phyloP scores from a whole-genome alignment of 1,284 basidiomycete species.

The Lentinula novae-zelandiae region DNA sequence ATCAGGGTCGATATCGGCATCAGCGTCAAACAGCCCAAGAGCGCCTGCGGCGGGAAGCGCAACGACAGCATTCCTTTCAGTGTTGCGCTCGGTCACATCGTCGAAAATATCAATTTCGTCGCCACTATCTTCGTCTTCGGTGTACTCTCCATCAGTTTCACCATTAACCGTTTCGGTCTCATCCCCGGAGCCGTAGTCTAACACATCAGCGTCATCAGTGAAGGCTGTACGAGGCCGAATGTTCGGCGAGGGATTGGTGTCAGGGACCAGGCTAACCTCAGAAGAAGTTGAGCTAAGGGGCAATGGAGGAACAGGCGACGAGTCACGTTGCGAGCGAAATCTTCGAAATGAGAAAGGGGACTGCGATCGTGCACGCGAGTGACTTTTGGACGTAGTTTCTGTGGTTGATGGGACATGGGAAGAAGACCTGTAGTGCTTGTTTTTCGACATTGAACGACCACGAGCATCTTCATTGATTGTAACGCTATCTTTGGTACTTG shows the following conservation, averaged over 20 bases:
- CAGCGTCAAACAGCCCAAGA: slow-evolving; percentile 36
- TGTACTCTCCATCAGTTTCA: slow-evolving; percentile 40
- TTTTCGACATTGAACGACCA: slow-evolving; percentile 47
- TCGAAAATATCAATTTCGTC: slow-evolving; percentile 61
- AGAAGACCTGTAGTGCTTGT: slow-evolving; percentile 46
- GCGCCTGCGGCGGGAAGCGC: slow-evolving; percentile 29
- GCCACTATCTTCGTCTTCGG: slow-evolving; percentile 48
- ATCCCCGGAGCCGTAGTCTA: slow-evolving; percentile 49
- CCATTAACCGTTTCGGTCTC: slow-evolving; percentile 47
- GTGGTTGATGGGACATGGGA: slow-evolving; percentile 35
- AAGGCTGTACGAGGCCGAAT: slow-evolving; percentile 48
- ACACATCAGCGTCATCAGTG: slow-evolving; percentile 39
- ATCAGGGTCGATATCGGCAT: slow-evolving; percentile 62
- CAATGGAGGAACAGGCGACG: slow-evolving; percentile 70
- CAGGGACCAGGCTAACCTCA: slow-evolving; percentile 51
- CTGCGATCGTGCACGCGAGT: slow-evolving; percentile 59
- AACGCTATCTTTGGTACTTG: slow-evolving; percentile 40
- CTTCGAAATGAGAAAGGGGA: slow-evolving; percentile 70
- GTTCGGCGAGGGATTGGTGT: slow-evolving; percentile 31
- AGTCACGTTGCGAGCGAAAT: slow-evolving; percentile 49
- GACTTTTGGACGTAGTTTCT: slow-evolving; percentile 32
- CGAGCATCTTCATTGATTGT: slow-evolving; percentile 40
- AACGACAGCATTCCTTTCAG: slow-evolving; percentile 71
- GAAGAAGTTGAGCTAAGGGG: slow-evolving; percentile 66
- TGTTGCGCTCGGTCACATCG: slow-evolving; percentile 62